Evolutionary conservation across 2,329 filamentous ascomycete genomes (phyloP).

Genomic region (Clonostachys rosea): DNA sequence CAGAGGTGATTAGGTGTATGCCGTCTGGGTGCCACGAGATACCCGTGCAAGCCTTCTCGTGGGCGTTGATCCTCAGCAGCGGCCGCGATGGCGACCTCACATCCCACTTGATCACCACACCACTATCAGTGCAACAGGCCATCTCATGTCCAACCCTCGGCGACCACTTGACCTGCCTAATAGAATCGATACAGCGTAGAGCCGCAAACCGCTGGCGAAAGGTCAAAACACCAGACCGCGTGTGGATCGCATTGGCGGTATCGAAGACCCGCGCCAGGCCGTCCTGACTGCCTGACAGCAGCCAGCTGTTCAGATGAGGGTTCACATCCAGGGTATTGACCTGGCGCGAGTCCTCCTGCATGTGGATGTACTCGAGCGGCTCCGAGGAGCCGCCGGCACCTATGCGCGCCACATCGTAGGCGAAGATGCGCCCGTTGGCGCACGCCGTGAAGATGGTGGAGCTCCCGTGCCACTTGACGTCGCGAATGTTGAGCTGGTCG

Average conservation of each 20-base stretch:
- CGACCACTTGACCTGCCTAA: constrained; percentile 62
- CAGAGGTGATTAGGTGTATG: constrained; percentile 59
- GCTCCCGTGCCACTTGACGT: constrained; percentile 54
- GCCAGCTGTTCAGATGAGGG: constrained; percentile 50
- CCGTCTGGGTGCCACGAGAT: constrained; percentile 67
- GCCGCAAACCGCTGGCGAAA: constrained; percentile 41
- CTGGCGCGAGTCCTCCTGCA: constrained; percentile 57
- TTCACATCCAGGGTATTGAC: constrained; percentile 61
- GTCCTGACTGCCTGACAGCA: constrained; percentile 61
- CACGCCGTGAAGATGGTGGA: constrained; percentile 58
- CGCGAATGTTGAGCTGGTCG: constrained; percentile 60
- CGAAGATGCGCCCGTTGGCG: constrained; percentile 59
- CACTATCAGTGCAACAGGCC: constrained; percentile 60
- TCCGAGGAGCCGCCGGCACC: constrained; percentile 33
- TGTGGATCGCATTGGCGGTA: constrained; percentile 41
- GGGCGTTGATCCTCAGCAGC: constrained; percentile 54
- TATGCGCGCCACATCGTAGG: constrained; percentile 53
- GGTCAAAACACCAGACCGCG: constrained; percentile 41
- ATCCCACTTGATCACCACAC: constrained; percentile 61
- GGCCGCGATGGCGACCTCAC: constrained; percentile 49
- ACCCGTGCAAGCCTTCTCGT: constrained; percentile 54
- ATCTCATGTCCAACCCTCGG: constrained; percentile 57
- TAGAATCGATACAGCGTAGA: constrained; percentile 31
- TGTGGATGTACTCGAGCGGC: constrained; percentile 51
- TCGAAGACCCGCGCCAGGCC: constrained; percentile 60